Conservation (phyloP, 73 alveolate genomes). For the Paramecium pentaurelia region DNA sequence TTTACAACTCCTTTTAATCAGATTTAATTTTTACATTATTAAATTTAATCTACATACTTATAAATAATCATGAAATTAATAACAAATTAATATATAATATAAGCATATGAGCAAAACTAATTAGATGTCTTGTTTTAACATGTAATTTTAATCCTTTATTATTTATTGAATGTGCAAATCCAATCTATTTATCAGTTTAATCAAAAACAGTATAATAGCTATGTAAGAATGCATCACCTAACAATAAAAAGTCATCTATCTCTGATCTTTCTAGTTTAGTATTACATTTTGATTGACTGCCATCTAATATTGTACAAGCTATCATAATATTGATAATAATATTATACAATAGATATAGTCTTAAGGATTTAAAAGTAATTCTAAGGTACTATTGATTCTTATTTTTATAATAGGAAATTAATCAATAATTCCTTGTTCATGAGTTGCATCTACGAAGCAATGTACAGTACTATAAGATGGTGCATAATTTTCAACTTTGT, state of each 20-base stretch:
- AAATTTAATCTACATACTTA: not conserved
- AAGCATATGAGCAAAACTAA: not conserved
- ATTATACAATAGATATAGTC: conserved; percentile 26
- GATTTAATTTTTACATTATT: too few species aligned
- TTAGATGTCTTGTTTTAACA: not conserved
- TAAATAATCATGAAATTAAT: not conserved
- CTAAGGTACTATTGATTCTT: not conserved
- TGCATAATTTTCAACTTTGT: conserved; percentile 42
- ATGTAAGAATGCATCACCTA: conserved; percentile 37
- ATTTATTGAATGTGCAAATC: conserved; percentile 46
- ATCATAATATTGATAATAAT: not conserved
- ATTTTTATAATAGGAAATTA: not conserved
- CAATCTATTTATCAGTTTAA: not conserved
- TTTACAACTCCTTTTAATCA: too few species aligned
- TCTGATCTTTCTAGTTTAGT: conserved; percentile 40
- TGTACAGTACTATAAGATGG: not conserved
- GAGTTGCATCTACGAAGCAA: not conserved
- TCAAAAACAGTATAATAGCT: conserved; percentile 45
- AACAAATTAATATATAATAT: not conserved
- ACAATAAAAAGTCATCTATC: not conserved
- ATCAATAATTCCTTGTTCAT: not conserved
- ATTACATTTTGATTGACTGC: not conserved
- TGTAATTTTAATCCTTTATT: not conserved
- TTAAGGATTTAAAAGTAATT: not conserved
- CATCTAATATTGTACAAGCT: not conserved